Evolutionary conservation across 192 early-diverging fungal genomes (phyloP), one percentile per base, ranked within the genome.

Genomic region (Coemansia pectinata): DNA sequence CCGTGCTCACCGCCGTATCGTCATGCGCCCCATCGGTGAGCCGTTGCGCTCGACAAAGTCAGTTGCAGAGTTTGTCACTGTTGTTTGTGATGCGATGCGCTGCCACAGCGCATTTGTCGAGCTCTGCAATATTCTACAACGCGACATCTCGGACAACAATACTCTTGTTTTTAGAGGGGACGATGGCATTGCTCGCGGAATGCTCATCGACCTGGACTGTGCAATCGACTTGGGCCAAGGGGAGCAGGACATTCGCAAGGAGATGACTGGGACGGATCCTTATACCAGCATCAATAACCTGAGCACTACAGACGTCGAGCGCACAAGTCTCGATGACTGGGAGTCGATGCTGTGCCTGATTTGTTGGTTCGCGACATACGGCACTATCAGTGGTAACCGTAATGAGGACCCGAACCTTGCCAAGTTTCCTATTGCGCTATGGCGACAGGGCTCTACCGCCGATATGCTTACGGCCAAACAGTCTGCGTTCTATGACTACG

Each of bases 131-230:
- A 70, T 80, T 8, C 38, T 75, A n/a, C 78, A 80, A 50, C 41
- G 69, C 9, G 69, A 74, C 14, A 68, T 80, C 12, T 71, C 78
- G 3, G 40, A 23, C 3, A 74, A 64, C 15, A 80, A 71, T 17
- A 68, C 72, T 2, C 36, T 80, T n/a, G 66, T 71, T 25, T 8
- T 50, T 36, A 34, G 65, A 1, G 29, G 42, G 0, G 17, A 45
- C 17, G 65, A 0, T 11, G 21, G 21, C 21, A 21, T 21, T 21
- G 21, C 21, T 21, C 21, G 21, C 21, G 21, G 21, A 0, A 21
- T 75, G 23, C 59, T 73, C 0, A 72, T 80, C 5, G 73, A 80
- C 25, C 68, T 75, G 31, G 78, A 72, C 27, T 47, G 59, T 53
- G 73, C 66, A 0, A 62, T 72, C 0, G 34, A 61, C 3, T 12